Base-by-base conservation (phyloP, 129 eudicot species). In the Heracleum sosnowskyi region DNA sequence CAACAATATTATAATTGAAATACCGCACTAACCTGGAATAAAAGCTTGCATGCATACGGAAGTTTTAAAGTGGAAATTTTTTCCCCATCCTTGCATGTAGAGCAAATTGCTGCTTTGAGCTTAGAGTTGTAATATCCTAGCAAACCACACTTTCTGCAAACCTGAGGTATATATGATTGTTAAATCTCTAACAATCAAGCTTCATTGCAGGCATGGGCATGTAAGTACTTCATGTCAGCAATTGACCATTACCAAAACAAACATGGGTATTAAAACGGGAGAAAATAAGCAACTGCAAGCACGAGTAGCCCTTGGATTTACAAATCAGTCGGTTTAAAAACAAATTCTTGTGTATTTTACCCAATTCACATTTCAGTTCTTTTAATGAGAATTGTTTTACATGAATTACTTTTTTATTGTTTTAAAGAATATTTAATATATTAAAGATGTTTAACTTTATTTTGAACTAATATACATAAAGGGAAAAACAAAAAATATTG, bases 41-140 rank as follows among this genome's bases (percentile, higher is more conserved):
- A 85, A 76, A 95, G 97, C 86, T 95, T 95, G 99, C 99, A 95
- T 55, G 99, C 99, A 87, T 95, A 95, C 57, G 99, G 99, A 78
- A 95, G 73, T 78, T 95, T 90, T 92, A 95, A 86, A 68, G 95
- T 81, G 31, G 97, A 95, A 55, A 95, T 85, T 78, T 87, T 86
- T 26, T 90, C 96, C 47, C 96, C 94, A 29, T 83, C 86, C 84
- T 90, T 90, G 78, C 99, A 95, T 34, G 85, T 80, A n/a, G 97
- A 83, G 77, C 99, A 95, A 18, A 90, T 79, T 40, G 90, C 93
- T 17, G 87, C 73, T 87, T 95, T 95, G 44, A 89, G 79, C 86
- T 87, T 83, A 49, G 82, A 82, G 83, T 88, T 86, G 82, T 88
- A 90, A 80, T 92, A 95, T 62, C 99, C 99, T 68, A 95, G 85